Conservation (phyloP, 345 rosid species). For the Conringia planisiliqua region DNA sequence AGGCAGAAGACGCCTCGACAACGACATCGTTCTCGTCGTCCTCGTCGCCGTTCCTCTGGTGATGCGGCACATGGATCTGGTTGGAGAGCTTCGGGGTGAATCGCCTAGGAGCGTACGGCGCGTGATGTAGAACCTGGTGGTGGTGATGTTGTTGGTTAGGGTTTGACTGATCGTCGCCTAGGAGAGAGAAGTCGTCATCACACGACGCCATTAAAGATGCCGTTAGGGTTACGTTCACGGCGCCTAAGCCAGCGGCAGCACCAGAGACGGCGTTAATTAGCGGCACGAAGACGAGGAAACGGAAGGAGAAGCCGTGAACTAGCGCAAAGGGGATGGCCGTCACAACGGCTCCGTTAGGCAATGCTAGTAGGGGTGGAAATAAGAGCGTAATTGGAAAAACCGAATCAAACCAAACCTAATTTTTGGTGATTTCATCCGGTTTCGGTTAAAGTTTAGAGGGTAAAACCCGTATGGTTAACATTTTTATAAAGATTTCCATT, state of each 20-base stretch:
- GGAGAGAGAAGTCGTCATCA: constrained; percentile 83
- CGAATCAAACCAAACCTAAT: constrained; percentile 7
- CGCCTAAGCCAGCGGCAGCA: constrained; percentile 11
- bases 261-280: constrained; percentile 49
- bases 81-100: constrained; percentile 36
- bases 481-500: background rate
- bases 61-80: constrained; percentile 43
- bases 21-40: constrained; percentile 47
- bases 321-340: constrained; percentile 40
- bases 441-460: background rate
- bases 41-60: constrained; percentile 35
- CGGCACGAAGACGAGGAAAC: constrained; percentile 53
- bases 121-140: constrained; percentile 44
- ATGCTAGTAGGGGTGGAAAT: background rate
- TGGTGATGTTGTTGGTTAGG: constrained; percentile 41
- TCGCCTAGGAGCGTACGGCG: constrained; percentile 45
- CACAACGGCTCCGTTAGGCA: constrained; percentile 66
- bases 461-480: background rate
- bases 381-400: background rate
- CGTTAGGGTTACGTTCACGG: constrained; percentile 62
- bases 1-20: constrained; percentile 48
- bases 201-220: constrained; percentile 68
- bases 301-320: constrained; percentile 39
- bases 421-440: background rate
- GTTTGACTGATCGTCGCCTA: constrained; percentile 59